Conservation (phyloP, 164 flowering plant species). For the Aristolochia contorta region DNA sequence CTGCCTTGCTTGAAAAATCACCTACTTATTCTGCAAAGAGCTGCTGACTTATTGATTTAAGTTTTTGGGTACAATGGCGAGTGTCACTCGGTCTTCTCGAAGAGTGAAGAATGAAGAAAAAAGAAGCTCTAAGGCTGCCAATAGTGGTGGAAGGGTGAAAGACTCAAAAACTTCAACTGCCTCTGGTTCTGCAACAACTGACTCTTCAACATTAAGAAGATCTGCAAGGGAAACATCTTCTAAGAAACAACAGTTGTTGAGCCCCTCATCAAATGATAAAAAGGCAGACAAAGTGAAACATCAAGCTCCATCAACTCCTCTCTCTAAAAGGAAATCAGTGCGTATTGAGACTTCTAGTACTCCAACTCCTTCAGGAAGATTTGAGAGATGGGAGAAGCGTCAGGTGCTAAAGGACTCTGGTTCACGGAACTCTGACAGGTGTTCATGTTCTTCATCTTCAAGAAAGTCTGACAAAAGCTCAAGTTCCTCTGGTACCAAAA, state of each 20-base stretch:
- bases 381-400: slow-evolving; percentile 32
- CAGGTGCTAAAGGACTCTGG: slow-evolving; percentile 20
- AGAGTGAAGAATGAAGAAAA: slow-evolving; percentile 15
- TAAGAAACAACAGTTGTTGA: slow-evolving; percentile 17
- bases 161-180: slow-evolving; percentile 8
- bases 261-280: slow-evolving; percentile 21
- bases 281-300: slow-evolving; percentile 44
- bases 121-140: slow-evolving; percentile 5
- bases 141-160: slow-evolving; percentile 11
- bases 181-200: slow-evolving; percentile 14
- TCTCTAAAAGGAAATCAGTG: slow-evolving; percentile 25
- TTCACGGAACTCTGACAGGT: slow-evolving; percentile 29
- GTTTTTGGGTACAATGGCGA: slow-evolving; percentile 8
- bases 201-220: slow-evolving; percentile 34
- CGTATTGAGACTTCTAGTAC: slow-evolving; percentile 25
- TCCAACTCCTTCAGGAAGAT: slow-evolving; percentile 38
- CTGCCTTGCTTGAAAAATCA: not conserved
- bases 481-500: slow-evolving; percentile 31
- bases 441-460: slow-evolving; percentile 14
- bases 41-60: not conserved
- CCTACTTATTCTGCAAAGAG: not conserved
- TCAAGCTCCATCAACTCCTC: slow-evolving; percentile 13
- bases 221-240: slow-evolving; percentile 35
- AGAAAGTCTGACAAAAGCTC: slow-evolving; percentile 8
- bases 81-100: slow-evolving; percentile 13